Evolutionary conservation across 352 stramenopile species (phyloP), one percentile per base, ranked within the genome.

Genomic region (Lagenidium giganteum): DNA sequence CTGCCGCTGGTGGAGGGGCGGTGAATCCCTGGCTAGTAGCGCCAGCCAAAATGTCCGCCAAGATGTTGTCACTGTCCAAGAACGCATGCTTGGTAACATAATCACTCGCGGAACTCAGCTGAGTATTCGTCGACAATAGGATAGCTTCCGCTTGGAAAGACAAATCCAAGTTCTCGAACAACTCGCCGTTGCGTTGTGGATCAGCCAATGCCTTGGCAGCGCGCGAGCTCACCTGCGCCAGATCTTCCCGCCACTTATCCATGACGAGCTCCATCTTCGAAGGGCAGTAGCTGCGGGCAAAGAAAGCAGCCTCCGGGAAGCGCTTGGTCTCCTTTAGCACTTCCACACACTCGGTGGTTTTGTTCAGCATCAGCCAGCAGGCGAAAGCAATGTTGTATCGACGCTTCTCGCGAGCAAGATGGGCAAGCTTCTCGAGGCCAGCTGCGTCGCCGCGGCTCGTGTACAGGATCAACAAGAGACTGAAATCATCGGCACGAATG

Each of bases 241-340:
- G 70, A 56, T 98, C 93, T 42, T 95, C 70, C 50, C 97, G 97
- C 97, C 97, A 99, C 36, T 97, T 70, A 34, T 87, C 81, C 47
- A 99, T 95, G 48, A 98, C 93, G n/a, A 96, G 64, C 21, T 90
- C 65, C 29, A 98, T 94, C 50, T 94, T 87, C 1, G 91, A 98
- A 32, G 97, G 97, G 23, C 97, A 81, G 65, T 99, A 99, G 23
- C 95, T 98, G 32, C 97, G 87, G 12, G 96, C 94, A 67, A 99
- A 98, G 67, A 99, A 98, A 0, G 97, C 96, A 17, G 97, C 96
- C 62, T 99, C 96, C 6, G 97, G 95, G 36, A 98, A 79, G 28
- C 96, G 77, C 49, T 97, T 96, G 1, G 91, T 96, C 29, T 94
- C 74, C 39, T 98, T 84, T 25, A 99, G 75, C 44, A 99, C 70